Conservation (phyloP, 805 yeast genomes). For the Wickerhamiella vanderwaltii region DNA sequence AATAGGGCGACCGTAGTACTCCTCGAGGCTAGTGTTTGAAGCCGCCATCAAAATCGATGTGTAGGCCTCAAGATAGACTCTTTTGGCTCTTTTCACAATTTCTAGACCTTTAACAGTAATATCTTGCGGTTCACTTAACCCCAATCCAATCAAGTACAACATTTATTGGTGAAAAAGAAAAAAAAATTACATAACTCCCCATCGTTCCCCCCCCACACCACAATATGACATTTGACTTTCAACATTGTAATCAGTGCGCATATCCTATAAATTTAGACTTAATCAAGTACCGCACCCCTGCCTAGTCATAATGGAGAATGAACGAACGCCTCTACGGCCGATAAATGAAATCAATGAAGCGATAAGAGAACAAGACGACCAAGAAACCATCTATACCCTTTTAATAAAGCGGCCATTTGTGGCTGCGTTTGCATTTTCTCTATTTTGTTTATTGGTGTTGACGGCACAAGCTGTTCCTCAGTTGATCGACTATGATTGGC, state of each 20-base stretch:
- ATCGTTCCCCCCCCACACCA: background rate
- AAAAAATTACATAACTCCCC: constrained; percentile 3
- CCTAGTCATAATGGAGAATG: constrained; percentile 2
- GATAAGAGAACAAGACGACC: constrained; percentile 1
- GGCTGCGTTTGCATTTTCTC: constrained; percentile 8
- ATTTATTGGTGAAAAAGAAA: constrained; percentile 30
- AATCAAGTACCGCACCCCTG: background rate
- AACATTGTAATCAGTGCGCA: no score
- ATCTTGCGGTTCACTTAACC: constrained; percentile 77
- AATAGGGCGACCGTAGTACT: constrained; percentile 73
- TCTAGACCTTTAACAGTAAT: constrained; percentile 92
- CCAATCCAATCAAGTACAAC: constrained; percentile 86
- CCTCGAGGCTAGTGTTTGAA: constrained; percentile 56
- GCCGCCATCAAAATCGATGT: constrained; percentile 95
- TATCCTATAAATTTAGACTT: no score
- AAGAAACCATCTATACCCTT: background rate
- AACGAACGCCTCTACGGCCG: constrained; percentile 8
- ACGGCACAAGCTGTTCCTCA: constrained; percentile 1
- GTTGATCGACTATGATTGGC: constrained; percentile 2
- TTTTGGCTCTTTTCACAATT: constrained; percentile 64
- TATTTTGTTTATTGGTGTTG: constrained; percentile 8
- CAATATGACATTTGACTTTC: no score
- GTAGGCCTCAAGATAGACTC: constrained; percentile 92
- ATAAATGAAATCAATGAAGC: constrained; percentile 5
- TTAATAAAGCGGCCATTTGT: constrained; percentile 5